These are phyloP conservation scores for Trichocladium uniseriatum DNA, from an alignment of 495 filamentous ascomycete genomes.

Conservation along the genomic window DNA sequence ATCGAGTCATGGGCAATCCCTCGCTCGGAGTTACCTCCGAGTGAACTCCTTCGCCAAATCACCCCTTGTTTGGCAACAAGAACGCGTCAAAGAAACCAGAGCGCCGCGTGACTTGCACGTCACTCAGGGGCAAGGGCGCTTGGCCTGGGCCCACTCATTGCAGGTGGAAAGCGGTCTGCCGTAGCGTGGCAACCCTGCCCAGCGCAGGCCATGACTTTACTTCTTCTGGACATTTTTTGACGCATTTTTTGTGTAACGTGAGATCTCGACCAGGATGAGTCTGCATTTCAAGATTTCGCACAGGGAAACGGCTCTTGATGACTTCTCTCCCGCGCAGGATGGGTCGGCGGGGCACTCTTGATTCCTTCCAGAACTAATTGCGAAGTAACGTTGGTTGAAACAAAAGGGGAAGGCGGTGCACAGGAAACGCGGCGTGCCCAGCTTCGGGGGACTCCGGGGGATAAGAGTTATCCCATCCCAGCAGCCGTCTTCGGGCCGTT, in stretches of 20 bases:
- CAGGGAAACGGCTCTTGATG: not conserved
- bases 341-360: too few species aligned
- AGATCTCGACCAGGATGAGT: constrained; percentile 1
- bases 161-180: too few species aligned
- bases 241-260: constrained; percentile 4
- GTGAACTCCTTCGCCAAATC: not conserved
- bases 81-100: not conserved
- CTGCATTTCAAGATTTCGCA: not conserved
- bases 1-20: not conserved
- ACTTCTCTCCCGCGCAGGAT: too few species aligned
- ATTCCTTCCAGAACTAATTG: too few species aligned
- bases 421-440: not conserved
- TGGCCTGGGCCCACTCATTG: not conserved
- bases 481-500: constrained; percentile 1
- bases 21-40: not conserved
- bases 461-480: not conserved
- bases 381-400: too few species aligned
- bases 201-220: not conserved
- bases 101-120: not conserved
- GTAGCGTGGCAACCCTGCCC: too few species aligned
- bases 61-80: too few species aligned
- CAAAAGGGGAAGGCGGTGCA: not conserved
- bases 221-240: constrained; percentile 3
- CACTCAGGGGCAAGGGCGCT: not conserved
- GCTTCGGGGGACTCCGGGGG: not conserved